A percentile compares a stretch with the other conserved stretches of the same genome.
phyloP scores from a whole-genome alignment of 2,329 filamentous ascomycete species.

The Claviceps pazoutovae region DNA sequence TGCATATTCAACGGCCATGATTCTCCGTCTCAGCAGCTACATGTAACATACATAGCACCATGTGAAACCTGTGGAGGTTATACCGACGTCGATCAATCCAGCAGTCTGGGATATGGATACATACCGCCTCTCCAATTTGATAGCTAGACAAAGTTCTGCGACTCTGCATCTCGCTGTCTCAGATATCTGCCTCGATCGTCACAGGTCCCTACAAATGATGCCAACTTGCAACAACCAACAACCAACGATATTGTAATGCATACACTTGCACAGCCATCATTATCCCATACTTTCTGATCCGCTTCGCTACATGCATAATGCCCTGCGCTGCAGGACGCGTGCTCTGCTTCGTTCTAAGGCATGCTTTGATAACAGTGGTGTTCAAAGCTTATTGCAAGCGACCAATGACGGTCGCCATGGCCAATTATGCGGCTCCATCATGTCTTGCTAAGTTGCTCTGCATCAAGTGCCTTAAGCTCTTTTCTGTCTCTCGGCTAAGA shows the following conservation, averaged over 20 bases:
- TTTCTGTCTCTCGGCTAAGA: not conserved
- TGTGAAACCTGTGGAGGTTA: conserved; percentile 2
- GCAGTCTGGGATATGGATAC: conserved; percentile 1
- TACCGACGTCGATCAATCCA: conserved; percentile 8
- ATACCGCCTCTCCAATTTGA: too few relatives aligned
- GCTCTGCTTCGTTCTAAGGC: not conserved
- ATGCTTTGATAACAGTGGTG: not conserved
- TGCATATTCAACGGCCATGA: too few relatives aligned
- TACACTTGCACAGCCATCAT: not conserved
- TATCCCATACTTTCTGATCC: not conserved
- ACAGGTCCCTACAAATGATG: conserved; percentile 1
- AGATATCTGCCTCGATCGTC: not conserved
- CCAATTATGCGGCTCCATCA: not conserved
- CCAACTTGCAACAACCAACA: not conserved
- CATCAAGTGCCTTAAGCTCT: not conserved
- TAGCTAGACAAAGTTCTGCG: too few relatives aligned
- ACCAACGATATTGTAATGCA: not conserved
- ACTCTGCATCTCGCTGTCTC: not conserved
- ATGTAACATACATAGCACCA: not conserved
- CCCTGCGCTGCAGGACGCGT: not conserved
- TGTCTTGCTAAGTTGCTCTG: not conserved
- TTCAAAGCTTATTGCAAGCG: not conserved
- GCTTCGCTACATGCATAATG: not conserved
- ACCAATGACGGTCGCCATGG: not conserved
- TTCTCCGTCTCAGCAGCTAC: not conserved